These are phyloP conservation scores for Mesembryanthemum crystallinum DNA, from an alignment of 148 eudicot genomes.

Conservation along the genomic window DNA sequence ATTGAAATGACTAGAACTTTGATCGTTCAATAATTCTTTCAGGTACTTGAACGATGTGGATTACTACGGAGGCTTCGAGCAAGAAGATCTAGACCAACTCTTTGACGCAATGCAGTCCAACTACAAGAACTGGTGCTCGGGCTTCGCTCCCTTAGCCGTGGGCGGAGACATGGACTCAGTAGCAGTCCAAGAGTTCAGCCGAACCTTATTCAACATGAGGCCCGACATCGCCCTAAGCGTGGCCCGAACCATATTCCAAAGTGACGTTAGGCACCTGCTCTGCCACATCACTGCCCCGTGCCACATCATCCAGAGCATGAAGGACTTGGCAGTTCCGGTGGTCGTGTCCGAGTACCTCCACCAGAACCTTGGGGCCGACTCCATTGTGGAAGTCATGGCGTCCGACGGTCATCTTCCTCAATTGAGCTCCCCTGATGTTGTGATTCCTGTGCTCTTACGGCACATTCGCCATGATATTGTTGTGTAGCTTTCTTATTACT, in stretches of 20 bases:
- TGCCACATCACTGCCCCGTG: constrained; percentile 65
- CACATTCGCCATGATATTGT: constrained; percentile 67
- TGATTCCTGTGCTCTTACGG: constrained; percentile 65
- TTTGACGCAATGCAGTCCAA: constrained; percentile 75
- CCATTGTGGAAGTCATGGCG: constrained; percentile 83
- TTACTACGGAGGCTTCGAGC: constrained; percentile 88
- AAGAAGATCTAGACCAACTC: constrained; percentile 67
- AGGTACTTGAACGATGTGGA: constrained; percentile 80
- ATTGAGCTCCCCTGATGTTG: constrained; percentile 81
- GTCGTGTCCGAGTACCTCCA: constrained; percentile 87
- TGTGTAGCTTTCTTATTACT: background rate
- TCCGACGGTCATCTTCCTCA: constrained; percentile 94
- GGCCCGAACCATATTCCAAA: constrained; percentile 60
- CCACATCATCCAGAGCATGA: constrained; percentile 82
- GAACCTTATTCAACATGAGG: constrained; percentile 89
- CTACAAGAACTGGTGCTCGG: constrained; percentile 81
- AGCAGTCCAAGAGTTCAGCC: constrained; percentile 85
- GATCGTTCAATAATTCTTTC: too few species aligned
- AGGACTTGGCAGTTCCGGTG: constrained; percentile 91
- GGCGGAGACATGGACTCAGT: constrained; percentile 94
- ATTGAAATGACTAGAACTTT: too few species aligned
- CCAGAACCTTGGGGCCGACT: constrained; percentile 71
- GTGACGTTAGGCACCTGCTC: constrained; percentile 59
- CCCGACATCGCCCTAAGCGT: constrained; percentile 84
- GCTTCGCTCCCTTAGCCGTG: constrained; percentile 76